Percentiles rank a stretch among this genome's conserved stretches.
Conservation (phyloP, 495 filamentous ascomycete genomes). For the Bacidia gigantensis region DNA sequence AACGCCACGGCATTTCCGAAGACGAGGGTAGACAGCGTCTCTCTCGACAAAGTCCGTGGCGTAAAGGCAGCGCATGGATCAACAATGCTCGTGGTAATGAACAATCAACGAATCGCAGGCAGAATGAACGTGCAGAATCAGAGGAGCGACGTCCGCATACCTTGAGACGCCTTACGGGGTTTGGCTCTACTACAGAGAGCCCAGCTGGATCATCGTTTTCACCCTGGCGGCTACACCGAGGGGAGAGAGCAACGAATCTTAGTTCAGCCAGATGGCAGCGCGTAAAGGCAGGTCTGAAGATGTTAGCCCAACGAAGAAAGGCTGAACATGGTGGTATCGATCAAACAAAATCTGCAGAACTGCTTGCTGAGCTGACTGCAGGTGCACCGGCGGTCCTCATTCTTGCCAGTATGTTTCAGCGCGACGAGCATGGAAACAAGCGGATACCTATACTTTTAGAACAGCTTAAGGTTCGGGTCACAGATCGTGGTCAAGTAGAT, state of each 20-base stretch:
- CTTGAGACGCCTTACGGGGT: constrained; percentile 59
- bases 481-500: constrained; percentile 55
- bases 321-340: constrained; percentile 66
- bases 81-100: constrained; percentile 41
- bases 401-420: constrained; percentile 89
- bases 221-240: constrained; percentile 38
- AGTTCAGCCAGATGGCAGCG: constrained; percentile 77
- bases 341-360: constrained; percentile 86
- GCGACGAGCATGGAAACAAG: constrained; percentile 91
- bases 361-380: constrained; percentile 88
- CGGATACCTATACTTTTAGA: constrained; percentile 89
- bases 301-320: constrained; percentile 66
- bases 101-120: constrained; percentile 31
- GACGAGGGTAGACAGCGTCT: constrained; percentile 75
- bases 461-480: constrained; percentile 80
- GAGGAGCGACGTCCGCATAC: constrained; percentile 55
- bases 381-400: constrained; percentile 85
- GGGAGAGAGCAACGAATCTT: constrained; percentile 54
- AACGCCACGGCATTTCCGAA: constrained; percentile 65
- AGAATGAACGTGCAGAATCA: constrained; percentile 26
- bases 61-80: constrained; percentile 39
- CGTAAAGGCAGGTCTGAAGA: constrained; percentile 69
- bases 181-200: constrained; percentile 46
- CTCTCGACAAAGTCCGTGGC: constrained; percentile 41
- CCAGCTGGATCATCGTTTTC: constrained; percentile 34